Conservation (phyloP, 2,329 filamentous ascomycete species). For the Cadophora malorum region DNA sequence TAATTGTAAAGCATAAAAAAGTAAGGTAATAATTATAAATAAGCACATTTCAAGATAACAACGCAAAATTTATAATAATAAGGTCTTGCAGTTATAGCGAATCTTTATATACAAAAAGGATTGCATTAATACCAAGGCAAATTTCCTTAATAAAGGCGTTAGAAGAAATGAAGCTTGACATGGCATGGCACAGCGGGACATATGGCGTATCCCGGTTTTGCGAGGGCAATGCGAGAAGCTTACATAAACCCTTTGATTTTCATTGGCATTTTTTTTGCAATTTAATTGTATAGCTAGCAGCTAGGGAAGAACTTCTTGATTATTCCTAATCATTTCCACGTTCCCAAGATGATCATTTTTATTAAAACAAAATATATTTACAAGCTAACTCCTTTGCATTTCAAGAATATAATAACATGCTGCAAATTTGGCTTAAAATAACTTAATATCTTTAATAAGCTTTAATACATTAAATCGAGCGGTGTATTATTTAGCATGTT, state of each 20-base stretch:
- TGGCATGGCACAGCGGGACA: slow-evolving; percentile 4
- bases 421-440: slow-evolving; percentile 28
- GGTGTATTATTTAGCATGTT: slow-evolving; percentile 26
- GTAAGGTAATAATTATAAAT: background rate
- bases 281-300: slow-evolving; percentile 27
- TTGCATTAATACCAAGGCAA: slow-evolving; percentile 27
- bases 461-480: slow-evolving; percentile 28
- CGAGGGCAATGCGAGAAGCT: slow-evolving; percentile 26
- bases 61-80: background rate
- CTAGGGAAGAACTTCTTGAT: slow-evolving; percentile 30
- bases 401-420: slow-evolving; percentile 28
- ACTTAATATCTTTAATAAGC: slow-evolving; percentile 31
- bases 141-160: slow-evolving; percentile 21
- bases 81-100: slow-evolving; percentile 15
- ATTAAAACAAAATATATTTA: slow-evolving; percentile 34
- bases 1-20: background rate
- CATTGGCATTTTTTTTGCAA: slow-evolving; percentile 24
- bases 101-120: slow-evolving; percentile 27
- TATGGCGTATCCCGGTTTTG: too few species aligned
- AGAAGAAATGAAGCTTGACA: slow-evolving; percentile 14
- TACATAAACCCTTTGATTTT: slow-evolving; percentile 15
- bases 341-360: slow-evolving; percentile 34
- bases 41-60: background rate
- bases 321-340: slow-evolving; percentile 28
- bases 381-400: slow-evolving; percentile 34